Evolutionary conservation across 2,329 filamentous ascomycete genomes (phyloP), one percentile per base, ranked within the genome.

Genomic region (Ophiostoma tasmaniense): DNA sequence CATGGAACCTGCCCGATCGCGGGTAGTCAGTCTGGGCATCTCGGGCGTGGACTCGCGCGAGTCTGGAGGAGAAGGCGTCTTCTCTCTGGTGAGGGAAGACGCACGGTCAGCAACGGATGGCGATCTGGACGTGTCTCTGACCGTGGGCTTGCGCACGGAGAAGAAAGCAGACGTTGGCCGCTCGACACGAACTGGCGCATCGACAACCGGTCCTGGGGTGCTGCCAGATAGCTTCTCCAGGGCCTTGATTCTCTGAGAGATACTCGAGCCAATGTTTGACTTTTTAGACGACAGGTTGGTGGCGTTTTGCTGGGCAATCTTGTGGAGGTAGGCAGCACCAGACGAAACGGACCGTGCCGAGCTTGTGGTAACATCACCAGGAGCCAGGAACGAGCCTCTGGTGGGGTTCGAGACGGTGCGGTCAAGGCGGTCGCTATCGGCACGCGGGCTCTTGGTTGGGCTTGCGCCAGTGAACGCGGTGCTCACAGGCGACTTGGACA

Each of bases 201-300:
- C 45, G 64, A 71, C n/a, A 66, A 64, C 28, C 69, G 71, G 33
- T 69, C 76, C 72, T 11, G 76, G 73, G 62, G 77, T 71, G 75
- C 77, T 75, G 76, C 83, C 79, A 70, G 89, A 84, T 73, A 95
- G 84, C 77, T 92, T 93, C 76, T 97, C 91, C 67, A 99, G 82
- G 7, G 93, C 93, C 78, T 97, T 96, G 77, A 98, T 98, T 59
- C 95, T 89, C 77, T 94, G 92, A 2, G 94, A 96, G 71, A 99
- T 97, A 73, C 92, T 93, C 10, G 91, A 93, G 8, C 92, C 93
- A 30, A 98, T 86, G 74, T 91, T 95, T 14, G 89, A 84, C 77
- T 93, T 96, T 76, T 91, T 92, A 3, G 86, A 81, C 64, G 84
- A 80, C 66, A 89, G 75, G 67, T 84, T 83, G 17, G 84, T 76